These are phyloP conservation scores for Diaporthe helianthi DNA, from an alignment of 2,329 filamentous ascomycete genomes.

Conservation along the genomic window DNA sequence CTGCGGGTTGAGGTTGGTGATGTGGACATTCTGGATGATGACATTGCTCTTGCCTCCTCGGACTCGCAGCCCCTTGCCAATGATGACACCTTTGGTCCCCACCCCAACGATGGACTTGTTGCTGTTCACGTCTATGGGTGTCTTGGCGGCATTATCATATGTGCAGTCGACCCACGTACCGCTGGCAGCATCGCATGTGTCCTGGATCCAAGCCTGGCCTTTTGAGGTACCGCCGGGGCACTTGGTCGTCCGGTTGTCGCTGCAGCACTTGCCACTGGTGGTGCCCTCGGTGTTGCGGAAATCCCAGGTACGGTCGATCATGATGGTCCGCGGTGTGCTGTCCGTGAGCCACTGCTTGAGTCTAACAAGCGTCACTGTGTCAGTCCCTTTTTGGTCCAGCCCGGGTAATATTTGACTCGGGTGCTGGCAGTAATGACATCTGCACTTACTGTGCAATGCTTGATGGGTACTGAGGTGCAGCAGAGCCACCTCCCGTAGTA, in stretches of 20 bases:
- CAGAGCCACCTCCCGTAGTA: slow-evolving; percentile 65
- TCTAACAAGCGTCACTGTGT: background rate
- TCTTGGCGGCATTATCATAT: slow-evolving; percentile 58
- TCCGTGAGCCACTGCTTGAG: slow-evolving; percentile 62
- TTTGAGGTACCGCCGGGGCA: slow-evolving; percentile 68
- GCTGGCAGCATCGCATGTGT: slow-evolving; percentile 57
- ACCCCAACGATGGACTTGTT: slow-evolving; percentile 65
- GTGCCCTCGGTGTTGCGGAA: slow-evolving; percentile 63
- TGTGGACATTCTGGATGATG: slow-evolving; percentile 66
- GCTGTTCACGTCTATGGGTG: slow-evolving; percentile 59
- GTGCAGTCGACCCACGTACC: slow-evolving; percentile 43
- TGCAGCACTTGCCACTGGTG: slow-evolving; percentile 59
- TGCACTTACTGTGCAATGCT: slow-evolving; percentile 55
- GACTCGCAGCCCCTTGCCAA: slow-evolving; percentile 62
- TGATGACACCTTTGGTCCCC: slow-evolving; percentile 60
- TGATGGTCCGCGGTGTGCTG: slow-evolving; percentile 60
- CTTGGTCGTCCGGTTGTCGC: slow-evolving; percentile 61
- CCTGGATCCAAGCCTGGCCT: slow-evolving; percentile 64
- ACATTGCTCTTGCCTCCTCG: slow-evolving; percentile 57
- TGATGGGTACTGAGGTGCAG: slow-evolving; percentile 59
- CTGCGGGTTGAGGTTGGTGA: slow-evolving; percentile 62
- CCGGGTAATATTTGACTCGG: too few relatives aligned
- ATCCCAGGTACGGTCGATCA: slow-evolving; percentile 63
- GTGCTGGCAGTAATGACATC: background rate
- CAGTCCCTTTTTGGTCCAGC: background rate